Evolutionary conservation across 139 green algal species (phyloP).

Genomic region (Yamagishiella unicocca): DNA sequence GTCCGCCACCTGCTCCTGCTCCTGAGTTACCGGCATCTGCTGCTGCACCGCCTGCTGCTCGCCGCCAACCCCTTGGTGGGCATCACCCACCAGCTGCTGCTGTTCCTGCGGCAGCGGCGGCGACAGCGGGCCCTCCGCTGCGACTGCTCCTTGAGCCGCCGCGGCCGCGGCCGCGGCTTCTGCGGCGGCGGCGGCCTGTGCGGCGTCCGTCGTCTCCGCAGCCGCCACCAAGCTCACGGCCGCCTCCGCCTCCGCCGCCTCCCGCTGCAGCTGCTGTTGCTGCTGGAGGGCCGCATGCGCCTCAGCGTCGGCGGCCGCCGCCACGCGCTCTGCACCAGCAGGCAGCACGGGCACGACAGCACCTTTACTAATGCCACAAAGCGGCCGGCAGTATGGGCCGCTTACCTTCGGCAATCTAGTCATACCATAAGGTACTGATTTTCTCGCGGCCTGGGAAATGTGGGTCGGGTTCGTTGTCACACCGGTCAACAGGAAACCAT

Average conservation of each 20-base stretch:
- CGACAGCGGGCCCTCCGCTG: neutral
- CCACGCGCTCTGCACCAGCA: neutral
- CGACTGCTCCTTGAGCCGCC: neutral
- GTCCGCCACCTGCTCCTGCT: neutral
- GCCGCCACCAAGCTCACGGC: neutral
- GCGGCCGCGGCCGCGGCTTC: neutral
- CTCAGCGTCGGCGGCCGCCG: constrained; percentile 18
- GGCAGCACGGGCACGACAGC: no score
- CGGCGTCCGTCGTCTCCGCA: neutral
- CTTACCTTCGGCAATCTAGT: no score
- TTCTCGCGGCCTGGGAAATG: no score
- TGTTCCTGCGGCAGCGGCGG: neutral
- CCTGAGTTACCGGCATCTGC: neutral
- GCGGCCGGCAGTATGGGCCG: no score
- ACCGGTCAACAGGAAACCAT: no score
- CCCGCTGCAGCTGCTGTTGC: neutral
- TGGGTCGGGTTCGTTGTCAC: no score
- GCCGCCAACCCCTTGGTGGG: neutral
- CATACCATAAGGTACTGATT: no score
- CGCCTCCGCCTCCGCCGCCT: constrained; percentile 10
- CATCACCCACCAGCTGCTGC: no score
- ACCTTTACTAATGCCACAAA: no score
- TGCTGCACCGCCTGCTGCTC: neutral
- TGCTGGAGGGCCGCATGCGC: neutral
- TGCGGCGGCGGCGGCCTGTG: neutral